Base-by-base conservation (phyloP, 78 protist species). In the Guillardia theta region DNA sequence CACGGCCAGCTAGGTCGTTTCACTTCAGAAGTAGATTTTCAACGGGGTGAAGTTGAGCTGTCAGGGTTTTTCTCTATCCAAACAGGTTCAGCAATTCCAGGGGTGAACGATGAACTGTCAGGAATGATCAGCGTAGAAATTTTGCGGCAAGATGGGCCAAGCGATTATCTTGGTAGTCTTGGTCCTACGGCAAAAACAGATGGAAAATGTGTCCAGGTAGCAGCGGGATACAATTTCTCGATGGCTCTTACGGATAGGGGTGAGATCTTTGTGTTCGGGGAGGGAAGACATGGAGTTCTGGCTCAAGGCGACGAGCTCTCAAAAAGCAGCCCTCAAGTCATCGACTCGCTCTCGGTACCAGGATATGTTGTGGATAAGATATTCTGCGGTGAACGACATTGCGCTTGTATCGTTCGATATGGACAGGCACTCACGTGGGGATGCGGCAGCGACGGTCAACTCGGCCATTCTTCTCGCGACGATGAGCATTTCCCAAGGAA, bases 341-440 rank as follows among this genome's bases (percentile, higher is more conserved):
- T 70, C 33, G 83, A 70, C 83, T 70, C 12, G 46, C 83, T 70
- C 10, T 36, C 83, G 41, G 36, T 36, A 15, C 83, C 83, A 0
- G 83, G 83, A 36, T 70, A 36, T 6, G 33, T 70, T 18, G 83
- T 70, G 83, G 83, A 70, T 12, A 36, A 70, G 22, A 24, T 70
- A 24, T 12, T 24, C 46, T 70, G 83, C 6, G 83, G 83, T 1
- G 83, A 70, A 43, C 83, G 41, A 43, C 41, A 70, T 6, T 70
- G 46, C 46, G 83, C 83, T 15, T 70, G 83, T 43, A 70, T 33
- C 83, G 83, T 70, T 22, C 27, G 36, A 15, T 12, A 24, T 24
- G 83, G 83, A 15, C 83, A 70, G 83, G 83, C 22, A 43, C 83
- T 70, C 36, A 70, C 83, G 83, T 70, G 83, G 83, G 83, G 83